Percentiles rank a stretch among this genome's conserved stretches.
These are phyloP conservation scores for Zarea fungicola DNA, from an alignment of 2,329 filamentous ascomycete species.

Conservation along the genomic window DNA sequence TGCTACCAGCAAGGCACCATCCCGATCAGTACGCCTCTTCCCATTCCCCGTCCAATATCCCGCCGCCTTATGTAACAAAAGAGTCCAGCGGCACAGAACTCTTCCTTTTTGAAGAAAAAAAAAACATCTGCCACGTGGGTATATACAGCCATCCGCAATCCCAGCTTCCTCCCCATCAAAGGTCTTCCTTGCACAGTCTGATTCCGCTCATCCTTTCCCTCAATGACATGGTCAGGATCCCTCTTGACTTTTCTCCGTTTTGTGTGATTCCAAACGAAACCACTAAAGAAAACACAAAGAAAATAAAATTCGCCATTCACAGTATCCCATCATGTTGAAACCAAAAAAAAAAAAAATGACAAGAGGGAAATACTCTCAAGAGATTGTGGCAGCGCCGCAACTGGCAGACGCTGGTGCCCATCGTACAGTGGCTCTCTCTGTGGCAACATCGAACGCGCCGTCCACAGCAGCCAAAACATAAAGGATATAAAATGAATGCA, in stretches of 20 bases:
- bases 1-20: not conserved
- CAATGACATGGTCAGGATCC: too few species aligned
- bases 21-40: not conserved
- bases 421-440: not conserved
- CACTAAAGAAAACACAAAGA: not conserved
- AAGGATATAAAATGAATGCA: slow-evolving; percentile 6
- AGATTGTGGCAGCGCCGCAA: slow-evolving; percentile 8
- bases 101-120: not conserved
- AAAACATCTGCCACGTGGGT: slow-evolving; percentile 3
- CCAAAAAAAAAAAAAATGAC: not conserved
- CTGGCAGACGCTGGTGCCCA: slow-evolving; percentile 2
- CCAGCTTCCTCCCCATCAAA: not conserved
- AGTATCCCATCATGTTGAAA: not conserved
- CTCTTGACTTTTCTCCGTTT: not conserved
- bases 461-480: not conserved
- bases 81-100: not conserved
- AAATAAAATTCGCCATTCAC: not conserved
- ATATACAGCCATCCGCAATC: slow-evolving; percentile 6
- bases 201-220: not conserved
- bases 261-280: not conserved
- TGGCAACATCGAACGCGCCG: not conserved
- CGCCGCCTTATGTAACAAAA: slow-evolving; percentile 4
- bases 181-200: not conserved
- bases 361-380: not conserved
- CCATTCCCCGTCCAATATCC: not conserved